A percentile compares a stretch with the other conserved stretches of the same genome.
These are phyloP conservation scores for Larix kaempferi DNA, from an alignment of 75 land plant species.

Conservation along the genomic window DNA sequence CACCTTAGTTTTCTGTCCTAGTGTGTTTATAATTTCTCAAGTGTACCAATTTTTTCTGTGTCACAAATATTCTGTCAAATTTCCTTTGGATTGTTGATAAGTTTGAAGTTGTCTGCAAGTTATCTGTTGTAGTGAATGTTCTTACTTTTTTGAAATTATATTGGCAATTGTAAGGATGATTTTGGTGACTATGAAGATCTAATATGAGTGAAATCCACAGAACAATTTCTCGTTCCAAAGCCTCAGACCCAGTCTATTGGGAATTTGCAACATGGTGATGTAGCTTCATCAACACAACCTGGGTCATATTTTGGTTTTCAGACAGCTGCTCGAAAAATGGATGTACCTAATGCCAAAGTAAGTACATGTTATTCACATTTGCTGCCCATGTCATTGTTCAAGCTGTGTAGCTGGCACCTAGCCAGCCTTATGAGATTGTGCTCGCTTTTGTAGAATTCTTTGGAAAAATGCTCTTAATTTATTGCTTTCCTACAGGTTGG, in stretches of 20 bases:
- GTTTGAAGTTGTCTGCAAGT: neutral
- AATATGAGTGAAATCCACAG: neutral
- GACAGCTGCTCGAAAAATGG: constrained; percentile 59
- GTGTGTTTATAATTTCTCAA: neutral
- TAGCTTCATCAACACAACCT: constrained; percentile 1
- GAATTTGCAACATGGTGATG: neutral
- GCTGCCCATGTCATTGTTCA: neutral
- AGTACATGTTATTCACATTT: neutral
- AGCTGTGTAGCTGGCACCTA: neutral
- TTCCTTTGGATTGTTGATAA: neutral
- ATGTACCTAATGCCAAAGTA: constrained; percentile 91
- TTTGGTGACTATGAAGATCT: neutral
- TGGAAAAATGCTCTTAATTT: neutral
- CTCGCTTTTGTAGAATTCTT: neutral
- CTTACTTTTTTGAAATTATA: neutral
- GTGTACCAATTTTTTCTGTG: neutral
- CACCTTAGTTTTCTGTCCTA: neutral
- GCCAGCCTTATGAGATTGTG: neutral
- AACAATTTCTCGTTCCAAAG: neutral
- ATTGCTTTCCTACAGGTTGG: constrained; percentile 72
- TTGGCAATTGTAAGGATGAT: neutral
- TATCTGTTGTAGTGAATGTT: neutral
- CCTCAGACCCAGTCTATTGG: constrained; percentile 6
- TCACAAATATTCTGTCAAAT: neutral
- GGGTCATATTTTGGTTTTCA: constrained; percentile 3